A percentile compares a stretch with the other conserved stretches of the same genome.
Conservation (phyloP, 192 early-diverging fungal genomes). For the Coemansia sp. region DNA sequence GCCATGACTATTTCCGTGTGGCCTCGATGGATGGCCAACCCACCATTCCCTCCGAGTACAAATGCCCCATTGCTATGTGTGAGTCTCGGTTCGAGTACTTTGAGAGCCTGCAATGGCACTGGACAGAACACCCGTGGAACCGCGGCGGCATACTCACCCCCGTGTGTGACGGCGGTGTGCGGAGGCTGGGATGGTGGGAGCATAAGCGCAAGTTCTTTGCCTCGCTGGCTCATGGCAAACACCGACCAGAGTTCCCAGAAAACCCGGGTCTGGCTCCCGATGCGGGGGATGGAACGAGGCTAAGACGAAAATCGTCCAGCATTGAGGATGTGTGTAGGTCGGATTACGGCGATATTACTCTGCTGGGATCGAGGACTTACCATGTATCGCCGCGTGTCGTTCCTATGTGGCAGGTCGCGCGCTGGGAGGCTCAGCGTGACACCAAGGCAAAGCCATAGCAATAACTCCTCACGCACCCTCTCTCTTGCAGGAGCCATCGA, state of each 20-base stretch:
- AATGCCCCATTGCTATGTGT: slow-evolving; percentile 35
- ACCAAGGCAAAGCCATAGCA: not conserved
- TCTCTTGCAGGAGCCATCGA: not conserved
- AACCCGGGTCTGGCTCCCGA: not conserved
- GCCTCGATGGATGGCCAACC: slow-evolving; percentile 39
- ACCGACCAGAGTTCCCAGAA: slow-evolving; percentile 30
- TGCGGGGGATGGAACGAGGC: not conserved
- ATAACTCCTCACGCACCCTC: not conserved
- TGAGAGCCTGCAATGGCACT: slow-evolving; percentile 35
- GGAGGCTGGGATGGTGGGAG: slow-evolving; percentile 44
- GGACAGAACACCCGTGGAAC: slow-evolving; percentile 46
- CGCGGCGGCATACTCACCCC: slow-evolving; percentile 43
- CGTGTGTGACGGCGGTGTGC: slow-evolving; percentile 37
- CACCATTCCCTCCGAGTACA: slow-evolving; percentile 14
- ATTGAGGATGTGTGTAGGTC: slow-evolving; percentile 36
- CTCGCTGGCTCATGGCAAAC: slow-evolving; percentile 23
- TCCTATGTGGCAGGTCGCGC: slow-evolving; percentile 39
- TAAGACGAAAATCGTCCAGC: slow-evolving; percentile 18
- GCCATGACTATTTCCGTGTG: slow-evolving; percentile 34
- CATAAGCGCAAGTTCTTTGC: slow-evolving; percentile 42
- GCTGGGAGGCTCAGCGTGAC: slow-evolving; percentile 25
- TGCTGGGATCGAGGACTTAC: slow-evolving; percentile 32
- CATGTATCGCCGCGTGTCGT: slow-evolving; percentile 40
- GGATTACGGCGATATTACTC: slow-evolving; percentile 39
- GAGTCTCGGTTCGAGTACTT: slow-evolving; percentile 16